Evolutionary conservation across 106 monocot genomes (phyloP), one percentile per base, ranked within the genome.

Genomic region (Amphibolis antarctica): DNA sequence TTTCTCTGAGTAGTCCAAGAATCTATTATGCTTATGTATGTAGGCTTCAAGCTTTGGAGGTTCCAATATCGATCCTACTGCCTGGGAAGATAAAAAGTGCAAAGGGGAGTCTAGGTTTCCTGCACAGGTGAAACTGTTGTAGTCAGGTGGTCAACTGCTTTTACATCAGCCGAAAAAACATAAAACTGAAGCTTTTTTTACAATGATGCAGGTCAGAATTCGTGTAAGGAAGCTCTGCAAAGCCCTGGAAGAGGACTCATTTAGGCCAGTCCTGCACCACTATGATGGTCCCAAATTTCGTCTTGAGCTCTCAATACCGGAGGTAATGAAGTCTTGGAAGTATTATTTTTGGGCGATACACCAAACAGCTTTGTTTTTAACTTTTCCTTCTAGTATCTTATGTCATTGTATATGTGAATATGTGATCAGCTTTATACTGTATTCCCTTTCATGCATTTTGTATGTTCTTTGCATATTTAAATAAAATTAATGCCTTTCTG

Each of bases 241-340:
- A 57, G 73, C 92, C 63, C 63, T 92, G 23, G 88, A 88, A 79
- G 92, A 92, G 64, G 92, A 92, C 72, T 57, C 88, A 21, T 92
- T 92, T 47, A 92, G 92, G 80, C 92, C 92, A 55, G 88, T 92
- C 63, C 59, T 92, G 66, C 85, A 88, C 64, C 92, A 92, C 51
- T 92, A 92, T 59, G 92, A 92, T 76, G 92, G 92, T 13, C 92
- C 92, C 10, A 92, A 92, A 46, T 92, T 92, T 59, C 88, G 92
- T 11, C 85, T 92, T 49, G 92, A 92, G 62, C 92, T 92, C 62
- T 88, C 88, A n/a, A 82, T 92, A 24, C 56, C 88, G 14, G 92
- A 92, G 92, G 92, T 92, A 80, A 44, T 12, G 13, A 36, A 13
- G 12, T 13, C 44, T 0, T 12, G 15, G 22, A 46, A 3, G 4